Evolutionary conservation across 768 basidiomycete species (phyloP), one percentile per base, ranked within the genome.

Genomic region (Macrocybe gigantea): DNA sequence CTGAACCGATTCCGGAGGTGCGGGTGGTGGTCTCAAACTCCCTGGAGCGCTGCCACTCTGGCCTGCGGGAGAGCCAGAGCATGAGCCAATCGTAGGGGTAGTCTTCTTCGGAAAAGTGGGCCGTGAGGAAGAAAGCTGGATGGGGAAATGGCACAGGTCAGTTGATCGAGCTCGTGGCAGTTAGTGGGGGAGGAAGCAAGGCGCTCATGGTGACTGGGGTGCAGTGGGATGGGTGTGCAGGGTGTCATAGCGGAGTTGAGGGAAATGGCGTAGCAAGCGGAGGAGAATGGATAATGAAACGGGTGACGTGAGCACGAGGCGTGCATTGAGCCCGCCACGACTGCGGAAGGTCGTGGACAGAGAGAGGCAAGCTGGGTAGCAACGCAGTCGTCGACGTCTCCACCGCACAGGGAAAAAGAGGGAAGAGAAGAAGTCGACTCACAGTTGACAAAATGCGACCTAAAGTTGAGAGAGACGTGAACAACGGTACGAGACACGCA

Each of bases 11-110:
- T 3, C 79, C 80, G 8, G 81, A 72, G 0, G 83, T 77, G 34
- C 88, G 79, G 9, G 88, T 91, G 12, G 89, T 92, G 0, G 88
- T 90, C 68, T 92, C 89, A 51, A 92, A 90, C 65, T 92, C 89
- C 48, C 89, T 80, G 6, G 88, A 89, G 35, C 88, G 83, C 59
- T 91, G 88, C 88, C 88, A 91, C 64, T 91, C 88, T 37, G 88
- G 71, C 22, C 86, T 77, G 44, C 87, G 82, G 38, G 87, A 87
- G 42, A 92, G 79, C 88, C 88, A 92, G 32, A 90, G 75, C 86
- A 91, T 91, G 45, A 92, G 75, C 88, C 88, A 92, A 66, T 92
- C 88, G 56, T 90, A 92, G 3, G 88, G 89, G 53, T 87, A 87
- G 60, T 92, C 89, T 64, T 92, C 89, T 67, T 92, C 89, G 54